These are phyloP conservation scores for Mangifera indica DNA, from an alignment of 345 rosid genomes.

Conservation along the genomic window DNA sequence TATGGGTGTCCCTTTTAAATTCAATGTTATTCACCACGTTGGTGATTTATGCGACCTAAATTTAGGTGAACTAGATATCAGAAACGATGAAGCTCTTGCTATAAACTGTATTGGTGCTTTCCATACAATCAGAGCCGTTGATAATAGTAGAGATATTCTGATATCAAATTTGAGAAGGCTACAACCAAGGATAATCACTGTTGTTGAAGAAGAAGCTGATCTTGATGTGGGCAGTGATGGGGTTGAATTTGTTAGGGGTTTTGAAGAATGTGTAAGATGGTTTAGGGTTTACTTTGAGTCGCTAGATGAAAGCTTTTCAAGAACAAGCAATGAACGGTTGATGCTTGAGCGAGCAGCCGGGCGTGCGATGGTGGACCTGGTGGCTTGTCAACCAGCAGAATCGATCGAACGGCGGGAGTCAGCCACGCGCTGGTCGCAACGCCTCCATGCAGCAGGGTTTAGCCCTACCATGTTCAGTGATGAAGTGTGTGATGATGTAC, in stretches of 20 bases:
- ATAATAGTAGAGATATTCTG: slow-evolving; percentile 59
- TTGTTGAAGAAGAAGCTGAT: slow-evolving; percentile 95
- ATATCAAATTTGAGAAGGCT: slow-evolving; percentile 56
- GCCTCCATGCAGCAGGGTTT: slow-evolving; percentile 62
- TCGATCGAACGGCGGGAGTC: slow-evolving; percentile 79
- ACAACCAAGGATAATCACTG: slow-evolving; percentile 71
- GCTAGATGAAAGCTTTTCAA: slow-evolving; percentile 70
- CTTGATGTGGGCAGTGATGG: slow-evolving; percentile 65
- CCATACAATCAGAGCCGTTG: slow-evolving; percentile 51
- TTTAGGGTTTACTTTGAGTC: slow-evolving; percentile 93
- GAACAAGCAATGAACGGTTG: slow-evolving; percentile 79
- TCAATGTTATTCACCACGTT: slow-evolving; percentile 67
- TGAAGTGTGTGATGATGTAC: slow-evolving; percentile 84
- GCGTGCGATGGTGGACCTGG: slow-evolving; percentile 69
- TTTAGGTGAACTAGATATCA: slow-evolving; percentile 47
- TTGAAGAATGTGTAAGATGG: slow-evolving; percentile 74
- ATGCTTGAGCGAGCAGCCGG: slow-evolving; percentile 85
- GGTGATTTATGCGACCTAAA: slow-evolving; percentile 74
- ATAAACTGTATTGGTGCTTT: slow-evolving; percentile 69
- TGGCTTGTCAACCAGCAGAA: slow-evolving; percentile 63
- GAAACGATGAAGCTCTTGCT: slow-evolving; percentile 75
- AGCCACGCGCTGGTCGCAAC: slow-evolving; percentile 70
- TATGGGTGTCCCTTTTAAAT: slow-evolving; percentile 96
- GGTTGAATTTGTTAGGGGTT: slow-evolving; percentile 61
- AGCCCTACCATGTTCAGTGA: slow-evolving; percentile 56